Evolutionary conservation across 2,329 filamentous ascomycete species (phyloP), one percentile per base, ranked within the genome.

Genomic region (Lecanicillium sp.): DNA sequence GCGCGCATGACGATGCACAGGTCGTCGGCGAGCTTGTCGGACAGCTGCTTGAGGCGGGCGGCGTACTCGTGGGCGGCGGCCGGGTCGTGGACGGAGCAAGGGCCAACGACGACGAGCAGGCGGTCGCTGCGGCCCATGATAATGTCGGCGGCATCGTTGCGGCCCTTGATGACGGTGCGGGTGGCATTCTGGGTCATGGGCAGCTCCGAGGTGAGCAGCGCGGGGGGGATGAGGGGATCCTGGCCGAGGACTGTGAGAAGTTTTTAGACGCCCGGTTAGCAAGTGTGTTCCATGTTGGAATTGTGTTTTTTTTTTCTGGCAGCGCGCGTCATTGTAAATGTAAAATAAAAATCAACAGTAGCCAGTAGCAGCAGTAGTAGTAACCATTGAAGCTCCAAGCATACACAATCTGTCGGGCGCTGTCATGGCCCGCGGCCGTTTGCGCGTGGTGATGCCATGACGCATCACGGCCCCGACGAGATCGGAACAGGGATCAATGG

Each of bases 1-100:
- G 89, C 88, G 53, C 92, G 87, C 92, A 98, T 98, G 56, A 98
- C 81, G 60, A 98, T 85, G 61, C 81, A 81, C 33, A 98, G 74
- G 59, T 97, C 89, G 52, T 79, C 72, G 45, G 81, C 79, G 46
- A 96, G 81, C 71, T 84, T 87, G 48, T 84, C 77, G 44, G 88
- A 78, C 34, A 96, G 70, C 38, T 72, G 66, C 66, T 87, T 84
- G 35, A 98, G 77, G 41, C 82, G 79, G 46, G 74, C 67, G 59
- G 84, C 87, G 72, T 98, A 98, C 64, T 96, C 88, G 52, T 94
- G 71, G 29, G 92, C 92, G 12, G 80, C 80, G 35, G 72, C 79
- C 8, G 92, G 92, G 65, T 98, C 92, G 70, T 98, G 92, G 58
- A 98, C 90, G 19, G 89, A 96, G 73, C 92, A 98, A 38, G 92